Evolutionary conservation across 2,329 filamentous ascomycete species (phyloP), one percentile per base, ranked within the genome.

Genomic region (Pestalotiopsis sp.): DNA sequence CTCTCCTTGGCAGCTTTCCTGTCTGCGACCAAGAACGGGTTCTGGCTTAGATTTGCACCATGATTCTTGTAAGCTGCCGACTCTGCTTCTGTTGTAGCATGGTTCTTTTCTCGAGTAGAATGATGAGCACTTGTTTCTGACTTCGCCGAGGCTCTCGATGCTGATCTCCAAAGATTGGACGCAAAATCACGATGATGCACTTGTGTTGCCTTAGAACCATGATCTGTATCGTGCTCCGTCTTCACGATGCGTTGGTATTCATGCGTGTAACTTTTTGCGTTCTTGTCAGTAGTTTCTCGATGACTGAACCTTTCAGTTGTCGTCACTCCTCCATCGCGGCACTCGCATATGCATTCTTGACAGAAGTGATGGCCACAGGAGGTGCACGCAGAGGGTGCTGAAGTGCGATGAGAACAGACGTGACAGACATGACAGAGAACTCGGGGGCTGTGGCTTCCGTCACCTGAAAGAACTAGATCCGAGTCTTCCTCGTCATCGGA

Each of bases 361-460:
- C 86, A 89, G 17, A 86, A 81, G 11, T 79, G 80, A 73, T 89
- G 87, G 1, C 84, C 85, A 71, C 87, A 89, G 57, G 80, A 80
- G 38, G 78, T 74, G 71, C 86, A 89, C 60, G 79, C 79, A 9
- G 77, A 77, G 38, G 78, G 77, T 13, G 78, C 76, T 59, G 73
- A 77, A 49, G 83, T 80, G 56, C 77, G 78, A 59, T 81, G 79
- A 13, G 82, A 82, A 71, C 86, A 89, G 11, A 85, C 76, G 72
- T 88, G 87, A 69, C 87, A 89, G 31, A 83, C 75, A 66, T 80
- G 82, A 56, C 75, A 73, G 58, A 70, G 74, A 68, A 72, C 70
- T 69, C 68, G 73, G 67, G 73, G 73, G 67, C 71, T 75, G 70
- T 74, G 73, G 68, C 77, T 78, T 59, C 79, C 78, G 74, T 79